Evolutionary conservation across 495 filamentous ascomycete genomes (phyloP).

Genomic region (Neurospora sp.): DNA sequence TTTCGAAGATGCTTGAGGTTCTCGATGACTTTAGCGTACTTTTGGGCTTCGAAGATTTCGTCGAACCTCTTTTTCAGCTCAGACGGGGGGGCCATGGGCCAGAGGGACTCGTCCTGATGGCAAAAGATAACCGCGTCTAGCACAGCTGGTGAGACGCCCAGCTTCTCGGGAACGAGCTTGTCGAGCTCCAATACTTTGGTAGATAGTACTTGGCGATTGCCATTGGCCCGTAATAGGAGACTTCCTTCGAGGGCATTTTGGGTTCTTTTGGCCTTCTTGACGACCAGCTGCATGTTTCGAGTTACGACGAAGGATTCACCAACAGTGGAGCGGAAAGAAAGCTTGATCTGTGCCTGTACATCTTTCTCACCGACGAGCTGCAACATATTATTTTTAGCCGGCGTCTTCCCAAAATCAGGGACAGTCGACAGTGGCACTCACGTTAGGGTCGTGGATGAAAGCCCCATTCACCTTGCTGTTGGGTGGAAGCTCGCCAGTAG

Average conservation of each 20-base stretch:
- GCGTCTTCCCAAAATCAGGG: background rate
- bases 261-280: slow-evolving; percentile 64
- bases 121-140: slow-evolving; percentile 95
- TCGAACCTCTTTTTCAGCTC: slow-evolving; percentile 88
- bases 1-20: slow-evolving; percentile 83
- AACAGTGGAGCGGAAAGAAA: slow-evolving; percentile 68
- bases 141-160: slow-evolving; percentile 84
- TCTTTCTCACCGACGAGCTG: slow-evolving; percentile 81
- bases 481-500: slow-evolving; percentile 85
- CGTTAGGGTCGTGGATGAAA: slow-evolving; percentile 93
- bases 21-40: slow-evolving; percentile 94
- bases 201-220: slow-evolving; percentile 69
- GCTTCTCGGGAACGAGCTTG: slow-evolving; percentile 69
- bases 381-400: background rate
- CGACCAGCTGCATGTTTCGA: slow-evolving; percentile 70
- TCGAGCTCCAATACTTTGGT: slow-evolving; percentile 71
- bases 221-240: slow-evolving; percentile 63
- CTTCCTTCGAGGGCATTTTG: slow-evolving; percentile 76
- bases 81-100: slow-evolving; percentile 88
- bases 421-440: slow-evolving; percentile 16
- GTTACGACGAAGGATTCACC: slow-evolving; percentile 71
- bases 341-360: slow-evolving; percentile 82
- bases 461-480: slow-evolving; percentile 81
- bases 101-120: slow-evolving; percentile 94
- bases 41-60: slow-evolving; percentile 93